phyloP scores from a whole-genome alignment of 768 basidiomycete species.

The Neoboletus subvelutipes region DNA sequence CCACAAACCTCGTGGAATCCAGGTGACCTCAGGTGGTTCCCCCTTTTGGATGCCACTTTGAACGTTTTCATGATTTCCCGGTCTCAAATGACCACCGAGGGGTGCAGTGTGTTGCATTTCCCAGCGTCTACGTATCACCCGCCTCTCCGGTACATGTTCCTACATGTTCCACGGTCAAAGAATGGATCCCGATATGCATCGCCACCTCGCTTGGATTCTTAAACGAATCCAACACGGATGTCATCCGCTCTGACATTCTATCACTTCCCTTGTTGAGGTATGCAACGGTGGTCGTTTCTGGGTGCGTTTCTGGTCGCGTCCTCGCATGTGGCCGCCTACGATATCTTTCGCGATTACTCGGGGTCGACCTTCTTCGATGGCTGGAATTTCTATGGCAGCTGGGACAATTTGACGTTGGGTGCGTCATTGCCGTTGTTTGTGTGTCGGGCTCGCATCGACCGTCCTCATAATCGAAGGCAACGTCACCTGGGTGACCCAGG shows the following conservation, averaged over 20 bases:
- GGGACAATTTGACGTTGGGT: slow-evolving; percentile 46
- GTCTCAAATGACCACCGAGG: not conserved
- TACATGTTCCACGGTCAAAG: not conserved
- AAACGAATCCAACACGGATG: not conserved
- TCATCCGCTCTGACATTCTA: not conserved
- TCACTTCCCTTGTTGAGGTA: slow-evolving; percentile 2
- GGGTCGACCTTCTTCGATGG: slow-evolving; percentile 53
- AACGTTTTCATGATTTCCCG: not conserved
- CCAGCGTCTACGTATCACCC: not conserved
- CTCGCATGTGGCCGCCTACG: slow-evolving; percentile 27
- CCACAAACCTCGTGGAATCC: not conserved
- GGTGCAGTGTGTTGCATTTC: not conserved
- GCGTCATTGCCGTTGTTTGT: slow-evolving; percentile 26
- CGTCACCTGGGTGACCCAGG: slow-evolving; percentile 55
- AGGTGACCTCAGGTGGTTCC: too few relatives aligned
- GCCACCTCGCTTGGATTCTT: slow-evolving; percentile 1
- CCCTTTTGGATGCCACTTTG: not conserved
- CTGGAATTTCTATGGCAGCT: slow-evolving; percentile 53
- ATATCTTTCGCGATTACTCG: slow-evolving; percentile 43
- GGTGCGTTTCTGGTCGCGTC: slow-evolving; percentile 1
- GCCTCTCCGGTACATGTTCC: not conserved
- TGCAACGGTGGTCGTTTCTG: slow-evolving; percentile 9
- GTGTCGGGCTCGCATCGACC: not conserved
- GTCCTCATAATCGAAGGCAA: slow-evolving; percentile 44
- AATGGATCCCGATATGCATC: not conserved